Conservation (phyloP, 2,329 filamentous ascomycete species). For the Rutstroemia sp. region DNA sequence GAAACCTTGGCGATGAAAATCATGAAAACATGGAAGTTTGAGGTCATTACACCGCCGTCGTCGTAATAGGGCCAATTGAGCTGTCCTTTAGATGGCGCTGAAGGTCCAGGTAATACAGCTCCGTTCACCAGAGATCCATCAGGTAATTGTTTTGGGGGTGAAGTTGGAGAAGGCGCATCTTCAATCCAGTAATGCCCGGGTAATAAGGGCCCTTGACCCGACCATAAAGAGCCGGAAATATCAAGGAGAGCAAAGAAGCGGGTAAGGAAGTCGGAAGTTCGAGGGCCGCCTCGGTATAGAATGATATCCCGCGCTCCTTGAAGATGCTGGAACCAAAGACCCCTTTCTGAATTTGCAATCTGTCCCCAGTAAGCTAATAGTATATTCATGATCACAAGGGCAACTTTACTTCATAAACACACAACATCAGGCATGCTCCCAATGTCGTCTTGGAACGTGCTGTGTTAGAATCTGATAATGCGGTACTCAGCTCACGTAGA, state of each 20-base stretch:
- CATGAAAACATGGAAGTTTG: constrained; percentile 26
- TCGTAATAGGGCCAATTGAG: constrained; percentile 28
- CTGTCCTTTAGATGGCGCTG: background rate
- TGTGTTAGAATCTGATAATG: constrained; percentile 20
- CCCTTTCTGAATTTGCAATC: constrained; percentile 25
- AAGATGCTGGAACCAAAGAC: constrained; percentile 26
- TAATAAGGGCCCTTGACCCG: constrained; percentile 23
- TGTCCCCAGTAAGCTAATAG: constrained; percentile 10
- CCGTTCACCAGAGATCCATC: background rate
- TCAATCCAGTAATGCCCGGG: constrained; percentile 28
- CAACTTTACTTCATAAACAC: constrained; percentile 26
- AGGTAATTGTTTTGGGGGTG: background rate
- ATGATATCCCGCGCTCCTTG: constrained; percentile 27
- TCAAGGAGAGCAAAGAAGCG: constrained; percentile 27
- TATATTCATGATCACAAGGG: background rate
- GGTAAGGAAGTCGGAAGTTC: constrained; percentile 22
- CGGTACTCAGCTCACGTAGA: constrained; percentile 20
- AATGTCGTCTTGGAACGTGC: constrained; percentile 24
- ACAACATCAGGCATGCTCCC: constrained; percentile 26
- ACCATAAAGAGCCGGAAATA: constrained; percentile 25
- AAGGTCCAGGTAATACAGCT: constrained; percentile 1
- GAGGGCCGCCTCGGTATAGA: constrained; percentile 24
- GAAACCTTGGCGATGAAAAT: constrained; percentile 25
- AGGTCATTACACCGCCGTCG: constrained; percentile 18
- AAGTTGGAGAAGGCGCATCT: constrained; percentile 4